These are phyloP conservation scores for Coelastrella sp. DNA, from an alignment of 139 green algal species.

Conservation along the genomic window DNA sequence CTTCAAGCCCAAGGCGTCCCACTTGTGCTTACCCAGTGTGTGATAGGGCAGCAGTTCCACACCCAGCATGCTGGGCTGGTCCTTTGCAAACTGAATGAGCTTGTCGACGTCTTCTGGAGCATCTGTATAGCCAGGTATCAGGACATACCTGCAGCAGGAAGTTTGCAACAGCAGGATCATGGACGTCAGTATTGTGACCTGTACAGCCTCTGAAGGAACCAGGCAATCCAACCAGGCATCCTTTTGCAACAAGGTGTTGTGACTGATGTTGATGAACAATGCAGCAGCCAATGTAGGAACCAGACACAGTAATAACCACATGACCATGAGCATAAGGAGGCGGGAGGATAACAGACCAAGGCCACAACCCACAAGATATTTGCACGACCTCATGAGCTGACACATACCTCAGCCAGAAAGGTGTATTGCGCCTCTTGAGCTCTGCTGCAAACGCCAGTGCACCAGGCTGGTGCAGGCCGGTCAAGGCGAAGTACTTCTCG, in stretches of 20 bases:
- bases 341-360: too few relatives aligned
- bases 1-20: conserved; percentile 58
- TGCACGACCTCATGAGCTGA: too few relatives aligned
- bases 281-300: too few relatives aligned
- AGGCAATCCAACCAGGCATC: too few relatives aligned
- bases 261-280: too few relatives aligned
- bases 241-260: too few relatives aligned
- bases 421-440: conserved; percentile 57
- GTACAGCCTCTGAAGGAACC: too few relatives aligned
- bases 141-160: conserved; percentile 36
- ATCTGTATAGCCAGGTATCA: conserved; percentile 44
- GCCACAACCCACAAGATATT: too few relatives aligned
- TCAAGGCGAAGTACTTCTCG: conserved; percentile 46
- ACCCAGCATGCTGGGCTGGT: conserved; percentile 53
- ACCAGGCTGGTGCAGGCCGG: conserved; percentile 58
- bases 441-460: conserved; percentile 67
- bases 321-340: too few relatives aligned
- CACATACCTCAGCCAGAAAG: conserved; percentile 63
- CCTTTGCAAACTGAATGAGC: background rate
- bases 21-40: conserved; percentile 75
- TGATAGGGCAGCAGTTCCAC: conserved; percentile 84
- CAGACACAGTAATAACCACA: background rate
- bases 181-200: too few relatives aligned
- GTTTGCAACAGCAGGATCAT: too few relatives aligned
- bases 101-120: background rate